Evolutionary conservation across 1,284 basidiomycete genomes (phyloP).

Genomic region (Blastosporella zonata): DNA sequence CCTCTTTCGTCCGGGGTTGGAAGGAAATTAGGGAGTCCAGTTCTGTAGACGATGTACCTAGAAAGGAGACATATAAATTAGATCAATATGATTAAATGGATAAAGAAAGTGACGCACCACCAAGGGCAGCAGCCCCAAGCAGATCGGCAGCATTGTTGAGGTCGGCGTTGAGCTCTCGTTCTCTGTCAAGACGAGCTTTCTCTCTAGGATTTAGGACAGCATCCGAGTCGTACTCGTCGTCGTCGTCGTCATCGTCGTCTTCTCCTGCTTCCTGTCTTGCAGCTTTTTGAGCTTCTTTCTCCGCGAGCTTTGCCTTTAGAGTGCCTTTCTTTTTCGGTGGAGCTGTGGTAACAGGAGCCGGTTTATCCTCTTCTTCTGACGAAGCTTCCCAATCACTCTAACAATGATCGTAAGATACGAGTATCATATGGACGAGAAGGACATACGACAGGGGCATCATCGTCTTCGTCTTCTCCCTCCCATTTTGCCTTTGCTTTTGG

Average conservation of each 20-base stretch:
- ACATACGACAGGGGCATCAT: constrained; percentile 55
- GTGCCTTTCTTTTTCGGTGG: constrained; percentile 88
- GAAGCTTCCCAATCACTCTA: constrained; percentile 94
- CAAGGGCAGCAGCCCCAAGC: constrained; percentile 68
- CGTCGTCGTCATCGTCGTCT: constrained; percentile 41
- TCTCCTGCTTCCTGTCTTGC: constrained; percentile 36
- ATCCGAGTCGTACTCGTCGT: constrained; percentile 73
- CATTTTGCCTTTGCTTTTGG: constrained; percentile 61
- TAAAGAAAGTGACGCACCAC: constrained; percentile 43
- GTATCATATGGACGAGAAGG: constrained; percentile 3
- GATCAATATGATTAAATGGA: constrained; percentile 3
- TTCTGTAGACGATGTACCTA: constrained; percentile 65
- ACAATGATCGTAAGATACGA: constrained; percentile 3
- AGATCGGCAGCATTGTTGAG: constrained; percentile 80
- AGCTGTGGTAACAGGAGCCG: constrained; percentile 40
- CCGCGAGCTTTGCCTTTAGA: constrained; percentile 84
- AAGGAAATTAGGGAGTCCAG: constrained; percentile 68
- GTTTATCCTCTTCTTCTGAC: constrained; percentile 69
- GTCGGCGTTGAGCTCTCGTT: constrained; percentile 82
- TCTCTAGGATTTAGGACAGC: constrained; percentile 78
- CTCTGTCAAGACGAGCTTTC: constrained; percentile 71
- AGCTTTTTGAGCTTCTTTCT: constrained; percentile 77
- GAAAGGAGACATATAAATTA: constrained; percentile 1
- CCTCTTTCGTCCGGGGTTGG: constrained; percentile 82
- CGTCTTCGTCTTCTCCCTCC: constrained; percentile 88